Evolutionary conservation across 225 moss, liverwort and hornwort genomes (phyloP), one percentile per base, ranked within the genome.

Genomic region (Sphagnum contortum): DNA sequence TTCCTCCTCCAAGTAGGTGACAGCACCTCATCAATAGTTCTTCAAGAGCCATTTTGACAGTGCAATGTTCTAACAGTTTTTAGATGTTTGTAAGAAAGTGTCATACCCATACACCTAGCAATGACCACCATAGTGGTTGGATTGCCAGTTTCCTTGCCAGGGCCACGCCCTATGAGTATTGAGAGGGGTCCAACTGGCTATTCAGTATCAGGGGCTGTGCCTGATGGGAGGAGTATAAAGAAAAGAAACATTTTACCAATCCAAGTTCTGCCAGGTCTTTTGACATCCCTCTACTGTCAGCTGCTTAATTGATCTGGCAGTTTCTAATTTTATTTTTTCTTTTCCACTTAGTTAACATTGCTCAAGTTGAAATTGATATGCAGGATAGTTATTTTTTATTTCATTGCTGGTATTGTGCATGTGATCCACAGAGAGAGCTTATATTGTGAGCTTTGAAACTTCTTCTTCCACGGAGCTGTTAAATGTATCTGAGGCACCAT

Each of bases 1-100:
- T 86, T 59, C 74, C 84, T n/a, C 86, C 88, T 64, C 76, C 86
- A 82, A 83, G 89, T 91, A 75, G 48, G 48, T 45, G 60, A 14
- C 57, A 50, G 8, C 11, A 77, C 53, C 29, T 10, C 8, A 54
- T 52, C 3, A 45, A 45, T n/a, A 61, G 4, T 4, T 6, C 14
- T 7, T 50, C n/a, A 59, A 59, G 12, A 61, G n/a, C 6, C 53
- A 6, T 6, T 6, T 53, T 53, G 10, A 53, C 53, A 10, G 53
- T 53, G 53, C 53, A 29, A 29, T 29, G 29, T 29, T 1, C 29
- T 29, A 29, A 29, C 29, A 29, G 29, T 29, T 29, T 29, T 29
- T 29, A 29, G 29, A 29, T 29, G 29, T 29, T 29, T 29, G 29
- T 29, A 29, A 29, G 29, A 29, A 29, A 29, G 29, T 29, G 29